Evolutionary conservation across 306 rosid species (phyloP).

Genomic region (Sicyos edulis): DNA sequence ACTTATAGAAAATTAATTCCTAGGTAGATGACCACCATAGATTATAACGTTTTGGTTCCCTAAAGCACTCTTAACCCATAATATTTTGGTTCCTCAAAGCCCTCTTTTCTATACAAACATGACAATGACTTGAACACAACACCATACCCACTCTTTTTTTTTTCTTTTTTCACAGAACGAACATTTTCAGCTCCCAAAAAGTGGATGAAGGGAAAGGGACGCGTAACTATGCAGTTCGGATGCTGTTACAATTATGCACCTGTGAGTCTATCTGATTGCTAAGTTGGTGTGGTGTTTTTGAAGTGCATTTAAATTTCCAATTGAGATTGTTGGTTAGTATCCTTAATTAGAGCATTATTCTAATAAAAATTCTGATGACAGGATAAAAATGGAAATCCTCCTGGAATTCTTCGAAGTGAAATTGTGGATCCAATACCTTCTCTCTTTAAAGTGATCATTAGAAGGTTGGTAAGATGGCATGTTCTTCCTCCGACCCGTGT

Average conservation of each 20-base stretch:
- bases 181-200: constrained; percentile 80
- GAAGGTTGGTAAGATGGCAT: constrained; percentile 80
- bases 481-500: constrained; percentile 83
- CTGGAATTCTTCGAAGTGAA: constrained; percentile 62
- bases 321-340: neutral
- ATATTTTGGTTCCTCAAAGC: too few species aligned
- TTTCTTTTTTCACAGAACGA: constrained; percentile 50
- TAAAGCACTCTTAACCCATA: too few species aligned
- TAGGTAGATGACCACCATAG: too few species aligned
- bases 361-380: constrained; percentile 31
- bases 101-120: neutral
- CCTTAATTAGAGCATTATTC: neutral
- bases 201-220: constrained; percentile 99
- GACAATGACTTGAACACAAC: neutral
- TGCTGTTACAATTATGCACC: constrained; percentile 90
- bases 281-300: neutral
- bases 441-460: constrained; percentile 89
- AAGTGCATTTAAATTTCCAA: neutral
- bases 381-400: constrained; percentile 90
- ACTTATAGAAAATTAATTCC: too few species aligned
- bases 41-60: neutral
- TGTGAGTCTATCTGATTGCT: constrained; percentile 37
- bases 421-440: constrained; percentile 67
- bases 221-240: constrained; percentile 83
- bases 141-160: neutral